Percentiles rank a stretch among this genome's conserved stretches.
These are phyloP conservation scores for Penicillium macrosclerotiorum DNA, from an alignment of 495 filamentous ascomycete species.

Conservation along the genomic window DNA sequence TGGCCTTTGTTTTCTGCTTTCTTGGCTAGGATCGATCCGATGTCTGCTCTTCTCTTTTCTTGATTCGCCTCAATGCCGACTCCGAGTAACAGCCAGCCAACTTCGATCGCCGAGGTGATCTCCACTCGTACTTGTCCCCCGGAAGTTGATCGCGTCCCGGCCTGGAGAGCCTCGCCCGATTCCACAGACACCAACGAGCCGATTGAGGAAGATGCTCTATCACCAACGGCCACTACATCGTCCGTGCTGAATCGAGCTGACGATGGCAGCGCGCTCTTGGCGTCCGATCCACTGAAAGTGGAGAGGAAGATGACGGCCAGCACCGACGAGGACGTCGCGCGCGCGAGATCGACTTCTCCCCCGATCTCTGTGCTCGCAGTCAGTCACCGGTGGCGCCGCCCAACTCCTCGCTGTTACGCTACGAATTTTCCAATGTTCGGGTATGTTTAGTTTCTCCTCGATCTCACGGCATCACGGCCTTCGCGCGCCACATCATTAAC, in stretches of 20 bases:
- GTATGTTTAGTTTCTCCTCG: slow-evolving; percentile 38
- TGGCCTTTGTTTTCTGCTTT: slow-evolving; percentile 9
- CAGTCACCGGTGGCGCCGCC: slow-evolving; percentile 30
- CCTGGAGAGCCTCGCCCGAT: slow-evolving; percentile 41
- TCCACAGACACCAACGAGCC: slow-evolving; percentile 22
- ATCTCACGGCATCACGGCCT: too few species aligned
- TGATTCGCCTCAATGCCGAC: slow-evolving; percentile 58
- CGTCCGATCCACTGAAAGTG: slow-evolving; percentile 28
- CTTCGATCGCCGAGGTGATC: slow-evolving; percentile 49
- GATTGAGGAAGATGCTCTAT: slow-evolving; percentile 30
- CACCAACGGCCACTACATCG: slow-evolving; percentile 26
- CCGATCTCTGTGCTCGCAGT: slow-evolving; percentile 28
- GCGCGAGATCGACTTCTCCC: slow-evolving; percentile 34
- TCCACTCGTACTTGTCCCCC: slow-evolving; percentile 58
- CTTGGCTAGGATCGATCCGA: slow-evolving; percentile 28
- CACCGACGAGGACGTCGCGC: slow-evolving; percentile 36
- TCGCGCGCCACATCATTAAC: slow-evolving; percentile 14
- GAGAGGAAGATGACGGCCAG: slow-evolving; percentile 27
- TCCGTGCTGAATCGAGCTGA: slow-evolving; percentile 33
- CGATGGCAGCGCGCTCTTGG: slow-evolving; percentile 30
- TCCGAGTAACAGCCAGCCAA: slow-evolving; percentile 49
- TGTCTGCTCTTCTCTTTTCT: slow-evolving; percentile 33
- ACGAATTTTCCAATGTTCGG: slow-evolving; percentile 65
- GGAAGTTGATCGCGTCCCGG: slow-evolving; percentile 44
- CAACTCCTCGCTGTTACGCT: slow-evolving; percentile 51